Evolutionary conservation across 2,329 filamentous ascomycete genomes (phyloP), one percentile per base, ranked within the genome.

Genomic region (Colletotrichum sp.): DNA sequence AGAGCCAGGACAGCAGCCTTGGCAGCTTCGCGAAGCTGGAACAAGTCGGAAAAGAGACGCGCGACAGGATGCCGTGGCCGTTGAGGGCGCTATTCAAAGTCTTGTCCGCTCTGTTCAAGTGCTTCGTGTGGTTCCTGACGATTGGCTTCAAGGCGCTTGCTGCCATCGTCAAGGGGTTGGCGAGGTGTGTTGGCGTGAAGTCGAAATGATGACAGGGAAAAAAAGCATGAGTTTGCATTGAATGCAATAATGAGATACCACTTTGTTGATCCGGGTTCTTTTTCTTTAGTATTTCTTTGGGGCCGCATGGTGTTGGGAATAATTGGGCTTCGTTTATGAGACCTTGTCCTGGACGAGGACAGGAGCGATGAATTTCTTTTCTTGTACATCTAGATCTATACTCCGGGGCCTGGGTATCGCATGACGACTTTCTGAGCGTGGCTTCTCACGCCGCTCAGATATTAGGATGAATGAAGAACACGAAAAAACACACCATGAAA

Each of bases 71-170:
- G 79, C 90, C 90, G 1, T 88, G 88, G 77, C 81, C 87, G 70
- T 82, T 88, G 76, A 87, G 89, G 70, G 87, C 86, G 8, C 81
- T 88, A 69, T 86, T 90, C 80, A 90, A 90, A 78, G 78, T 92
- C 72, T 79, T 90, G 12, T 89, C 88, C 76, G 88, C 88, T 68
- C 79, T 89, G 15, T 89, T 93, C 80, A 92, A 92, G 81, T 90
- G 87, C 79, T 82, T 91, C 44, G 88, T 93, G 65, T 93, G 91
- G 91, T 81, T 88, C 16, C 81, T 92, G 66, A 90, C 89, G n/a
- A 81, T 91, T 28, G 81, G 84, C 6, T 90, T 93, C 80, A 92
- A 90, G 83, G 88, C 88, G 65, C 77, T 90, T 12, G 85, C 86
- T 69, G 86, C 86, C 49, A 82, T 91, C n/a, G 85, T 91, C 68